Evolutionary conservation across 2,329 filamentous ascomycete genomes (phyloP), one percentile per base, ranked within the genome.

Genomic region (Aspergillus fructus): DNA sequence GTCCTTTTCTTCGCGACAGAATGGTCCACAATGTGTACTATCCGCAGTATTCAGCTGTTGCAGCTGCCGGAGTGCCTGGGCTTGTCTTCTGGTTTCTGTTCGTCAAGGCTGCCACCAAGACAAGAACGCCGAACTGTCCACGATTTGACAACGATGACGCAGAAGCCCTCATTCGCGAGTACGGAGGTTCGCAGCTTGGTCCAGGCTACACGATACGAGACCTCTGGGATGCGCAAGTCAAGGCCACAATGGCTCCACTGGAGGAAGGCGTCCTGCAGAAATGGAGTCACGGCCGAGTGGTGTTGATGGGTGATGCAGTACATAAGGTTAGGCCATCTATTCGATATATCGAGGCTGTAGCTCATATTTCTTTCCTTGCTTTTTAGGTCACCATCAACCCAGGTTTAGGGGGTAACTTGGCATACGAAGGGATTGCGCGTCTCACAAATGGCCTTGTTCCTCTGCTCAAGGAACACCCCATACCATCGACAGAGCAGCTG

Each of bases 51-150:
- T 54, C 52, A 12, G 42, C 27, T 2, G 42, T 54, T 13, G 52
- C 42, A 11, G 52, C 52, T 13, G 37, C 42, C 17, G 52, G 52
- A 2, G 52, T 48, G 19, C 30, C 15, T 27, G 52, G 52, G 1
- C 43, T 54, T 19, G 52, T 47, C 9, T 54, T 54, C 27, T 54
- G 52, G 52, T 54, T 54, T 27, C 33, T 54, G 5, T 54, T 54
- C 21, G 52, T 48, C 30, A 54, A 54, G 45, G 43, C 24, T 7
- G n/a, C 21, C 4, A 5, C n/a, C n/a, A 21, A 7, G 1, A 48
- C 52, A 3, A 47, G 42, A 6, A 54, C 42, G 2, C 52, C 52
- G 7, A 48, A 47, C 15, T 54, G 43, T 19, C 52, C 52, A 4
- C 43, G 43, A 9, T 54, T 54, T 33, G 48, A 7, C 13, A 21